Percentiles rank a stretch among this genome's conserved stretches.
Conservation (phyloP, 2,329 filamentous ascomycete genomes). For the Penicillium thymicola region DNA sequence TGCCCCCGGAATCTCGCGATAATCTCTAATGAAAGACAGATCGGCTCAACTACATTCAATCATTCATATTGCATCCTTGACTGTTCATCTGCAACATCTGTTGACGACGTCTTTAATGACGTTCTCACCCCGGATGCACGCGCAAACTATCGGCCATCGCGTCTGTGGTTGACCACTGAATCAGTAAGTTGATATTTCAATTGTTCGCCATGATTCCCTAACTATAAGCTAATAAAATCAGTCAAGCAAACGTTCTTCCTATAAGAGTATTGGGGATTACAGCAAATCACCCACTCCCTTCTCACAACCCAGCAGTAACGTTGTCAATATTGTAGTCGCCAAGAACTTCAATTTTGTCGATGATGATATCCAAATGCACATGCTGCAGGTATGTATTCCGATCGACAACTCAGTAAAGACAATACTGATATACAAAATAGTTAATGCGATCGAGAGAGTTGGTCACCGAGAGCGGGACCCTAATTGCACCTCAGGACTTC, state of each 20-base stretch:
- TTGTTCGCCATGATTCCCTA: not conserved
- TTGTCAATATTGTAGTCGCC: constrained; percentile 80
- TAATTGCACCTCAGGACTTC: constrained; percentile 73
- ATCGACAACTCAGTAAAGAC: not conserved
- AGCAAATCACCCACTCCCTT: constrained; percentile 26
- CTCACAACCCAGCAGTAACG: constrained; percentile 47
- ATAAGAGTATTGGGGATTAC: constrained; percentile 16
- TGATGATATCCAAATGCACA: constrained; percentile 79
- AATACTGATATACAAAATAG: constrained; percentile 46
- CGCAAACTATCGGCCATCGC: constrained; percentile 15
- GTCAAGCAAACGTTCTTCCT: constrained; percentile 25
- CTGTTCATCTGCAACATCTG: constrained; percentile 68
- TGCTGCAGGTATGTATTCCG: constrained; percentile 49
- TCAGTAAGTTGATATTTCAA: constrained; percentile 15
- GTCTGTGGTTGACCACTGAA: constrained; percentile 18
- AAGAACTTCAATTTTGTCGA: constrained; percentile 72
- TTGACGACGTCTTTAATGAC: constrained; percentile 74
- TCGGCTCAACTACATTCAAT: constrained; percentile 68
- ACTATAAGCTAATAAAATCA: constrained; percentile 9
- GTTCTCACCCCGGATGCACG: constrained; percentile 53
- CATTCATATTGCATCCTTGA: constrained; percentile 67
- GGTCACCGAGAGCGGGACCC: constrained; percentile 69
- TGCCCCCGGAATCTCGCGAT: not conserved
- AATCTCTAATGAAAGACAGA: constrained; percentile 41
- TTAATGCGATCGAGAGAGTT: constrained; percentile 76